phyloP scores from a whole-genome alignment of 345 rosid genomes.

The Corchorus capsularis region DNA sequence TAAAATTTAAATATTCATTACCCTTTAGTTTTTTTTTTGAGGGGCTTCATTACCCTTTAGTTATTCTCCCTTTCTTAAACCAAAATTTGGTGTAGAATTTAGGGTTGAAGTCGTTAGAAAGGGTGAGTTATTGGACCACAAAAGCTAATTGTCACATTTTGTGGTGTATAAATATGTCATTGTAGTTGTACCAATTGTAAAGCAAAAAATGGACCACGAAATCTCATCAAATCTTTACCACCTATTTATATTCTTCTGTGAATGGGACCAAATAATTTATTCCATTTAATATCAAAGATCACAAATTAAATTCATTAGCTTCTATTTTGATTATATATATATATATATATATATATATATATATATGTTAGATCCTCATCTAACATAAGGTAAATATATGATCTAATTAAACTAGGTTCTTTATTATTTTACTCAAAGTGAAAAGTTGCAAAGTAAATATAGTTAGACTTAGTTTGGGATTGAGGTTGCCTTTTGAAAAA shows the following conservation, averaged over 20 bases:
- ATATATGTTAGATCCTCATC: not conserved
- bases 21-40: not conserved
- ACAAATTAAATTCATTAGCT: not conserved
- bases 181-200: not conserved
- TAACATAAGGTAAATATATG: too few species aligned
- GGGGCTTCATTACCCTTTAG: not conserved
- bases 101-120: conserved; percentile 9
- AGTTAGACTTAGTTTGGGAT: too few species aligned
- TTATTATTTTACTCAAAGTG: too few species aligned
- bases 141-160: conserved; percentile 4
- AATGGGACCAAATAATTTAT: conserved; percentile 30
- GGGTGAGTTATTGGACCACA: conserved; percentile 27
- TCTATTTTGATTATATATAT: not conserved
- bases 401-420: too few species aligned
- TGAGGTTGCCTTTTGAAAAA: too few species aligned
- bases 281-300: conserved; percentile 11
- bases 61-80: not conserved
- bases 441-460: too few species aligned
- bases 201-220: conserved; percentile 35
- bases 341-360: too few species aligned
- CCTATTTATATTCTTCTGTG: conserved; percentile 19
- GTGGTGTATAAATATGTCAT: conserved; percentile 21
- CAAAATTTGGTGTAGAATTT: not conserved
- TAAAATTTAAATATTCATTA: too few species aligned
- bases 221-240: conserved; percentile 37